Evolutionary conservation across 1,284 basidiomycete species (phyloP).

Genomic region (Leccinum angustisporum): DNA sequence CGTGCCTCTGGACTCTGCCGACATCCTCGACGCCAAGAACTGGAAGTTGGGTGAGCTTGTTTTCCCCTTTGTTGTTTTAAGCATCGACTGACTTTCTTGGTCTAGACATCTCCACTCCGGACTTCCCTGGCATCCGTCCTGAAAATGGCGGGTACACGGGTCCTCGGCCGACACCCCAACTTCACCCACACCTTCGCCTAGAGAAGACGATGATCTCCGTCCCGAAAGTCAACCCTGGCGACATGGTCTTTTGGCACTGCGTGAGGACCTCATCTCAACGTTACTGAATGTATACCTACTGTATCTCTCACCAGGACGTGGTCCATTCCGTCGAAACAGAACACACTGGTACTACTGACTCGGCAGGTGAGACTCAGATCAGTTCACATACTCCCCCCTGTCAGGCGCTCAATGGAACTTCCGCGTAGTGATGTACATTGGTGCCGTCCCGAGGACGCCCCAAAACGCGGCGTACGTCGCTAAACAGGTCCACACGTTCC

Average conservation of each 20-base stretch:
- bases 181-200: conserved; percentile 70
- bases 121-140: conserved; percentile 59
- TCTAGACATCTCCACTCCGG: conserved; percentile 52
- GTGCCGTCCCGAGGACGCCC: conserved; percentile 72
- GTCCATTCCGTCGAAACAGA: conserved; percentile 78
- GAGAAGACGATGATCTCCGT: conserved; percentile 73
- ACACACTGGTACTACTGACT: conserved; percentile 69
- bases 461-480: conserved; percentile 61
- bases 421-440: conserved; percentile 73
- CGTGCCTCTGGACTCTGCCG: conserved; percentile 40
- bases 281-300: no score
- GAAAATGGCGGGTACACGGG: conserved; percentile 47
- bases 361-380: conserved; percentile 50
- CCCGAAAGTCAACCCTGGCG: conserved; percentile 74
- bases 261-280: conserved; percentile 28
- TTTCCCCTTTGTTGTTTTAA: neutral
- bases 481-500: conserved; percentile 62
- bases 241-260: conserved; percentile 88
- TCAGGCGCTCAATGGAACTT: neutral
- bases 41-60: conserved; percentile 65
- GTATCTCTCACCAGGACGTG: conserved; percentile 47
- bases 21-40: conserved; percentile 56
- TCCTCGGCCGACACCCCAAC: conserved; percentile 49
- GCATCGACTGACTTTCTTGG: neutral
- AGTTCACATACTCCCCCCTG: neutral